Evolutionary conservation across 1,139 yeast genomes (phyloP), one percentile per base, ranked within the genome.

Genomic region (Nakaseomyces nivariensis): DNA sequence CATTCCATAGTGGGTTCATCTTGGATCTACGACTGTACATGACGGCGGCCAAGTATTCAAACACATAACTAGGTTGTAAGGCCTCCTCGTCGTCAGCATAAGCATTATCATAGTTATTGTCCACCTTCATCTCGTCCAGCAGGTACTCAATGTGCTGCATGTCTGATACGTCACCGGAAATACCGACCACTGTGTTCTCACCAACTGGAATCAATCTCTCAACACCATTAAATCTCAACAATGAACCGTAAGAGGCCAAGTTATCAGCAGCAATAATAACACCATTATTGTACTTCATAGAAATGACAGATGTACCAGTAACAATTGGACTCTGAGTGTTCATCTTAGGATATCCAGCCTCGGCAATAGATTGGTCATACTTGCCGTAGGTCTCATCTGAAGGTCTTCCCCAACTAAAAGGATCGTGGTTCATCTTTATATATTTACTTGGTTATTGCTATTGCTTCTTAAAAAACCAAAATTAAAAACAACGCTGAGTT

Each of bases 1-100:
- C 86, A 69, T 92, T 94, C 98, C 98, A 94, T 56, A 89, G 76
- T 26, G 99, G 99, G 67, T 94, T 79, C 92, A 94, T 82, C 69
- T 90, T 88, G 48, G 86, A 78, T 69, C 99, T 81, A 69, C 97
- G 81, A 59, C 79, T 75, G 71, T 94, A 94, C 75, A 90, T 75
- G 44, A 90, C 84, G 55, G 85, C 79, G 45, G 94, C 81, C 58
- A 94, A 74, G 67, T 89, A 92, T 66, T 87, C 94, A 67, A 87
- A 95, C 43, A 94, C 82, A 62, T 89, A 87, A 33, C 89, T 81
- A 9, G 97, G 96, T 57, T 84, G 78, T 64, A 90, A 75, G 44
- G 78, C 70, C 66, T 83, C 86, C 9, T 68, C 71, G n/a, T 83
- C 85, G 54, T 84, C 90, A 6, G 66, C 65, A 45, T 55, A 59